These are phyloP conservation scores for Podaxis pistillaris DNA, from an alignment of 768 basidiomycete genomes.

Conservation along the genomic window DNA sequence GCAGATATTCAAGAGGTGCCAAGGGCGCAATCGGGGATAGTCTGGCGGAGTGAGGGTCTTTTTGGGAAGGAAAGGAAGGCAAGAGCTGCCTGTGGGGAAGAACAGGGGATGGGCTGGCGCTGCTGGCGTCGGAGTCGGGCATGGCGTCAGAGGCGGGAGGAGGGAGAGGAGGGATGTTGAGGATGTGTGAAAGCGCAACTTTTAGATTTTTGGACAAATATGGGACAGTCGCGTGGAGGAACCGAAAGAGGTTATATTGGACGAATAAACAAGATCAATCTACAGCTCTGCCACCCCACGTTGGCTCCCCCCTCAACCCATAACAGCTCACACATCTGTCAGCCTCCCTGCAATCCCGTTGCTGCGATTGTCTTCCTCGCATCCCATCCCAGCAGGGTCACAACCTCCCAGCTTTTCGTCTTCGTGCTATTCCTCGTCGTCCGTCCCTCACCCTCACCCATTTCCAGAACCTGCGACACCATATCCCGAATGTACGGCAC, in stretches of 20 bases:
- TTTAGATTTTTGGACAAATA: constrained; percentile 10
- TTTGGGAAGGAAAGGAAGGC: neutral
- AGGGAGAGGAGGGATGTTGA: neutral
- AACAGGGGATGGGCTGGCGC: neutral
- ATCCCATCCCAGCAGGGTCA: constrained; percentile 40
- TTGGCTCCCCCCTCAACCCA: constrained; percentile 22
- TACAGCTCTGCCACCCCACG: constrained; percentile 28
- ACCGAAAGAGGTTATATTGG: constrained; percentile 18
- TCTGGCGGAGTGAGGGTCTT: constrained; percentile 17
- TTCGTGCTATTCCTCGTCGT: constrained; percentile 57
- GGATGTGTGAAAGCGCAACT: constrained; percentile 5
- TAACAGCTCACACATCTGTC: constrained; percentile 17
- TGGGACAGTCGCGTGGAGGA: neutral
- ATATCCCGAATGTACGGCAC: constrained; percentile 60
- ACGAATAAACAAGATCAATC: constrained; percentile 24
- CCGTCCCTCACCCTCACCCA: constrained; percentile 20
- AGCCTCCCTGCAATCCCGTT: constrained; percentile 15
- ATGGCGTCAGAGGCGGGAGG: neutral
- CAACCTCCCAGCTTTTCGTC: constrained; percentile 30
- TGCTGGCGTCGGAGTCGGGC: neutral
- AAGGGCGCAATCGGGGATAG: constrained; percentile 60
- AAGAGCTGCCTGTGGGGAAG: neutral
- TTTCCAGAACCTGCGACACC: constrained; percentile 51
- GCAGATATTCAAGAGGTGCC: constrained; percentile 74
- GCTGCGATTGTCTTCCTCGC: constrained; percentile 20